Evolutionary conservation across 768 basidiomycete genomes (phyloP).

Genomic region (Leucogyrophana mollusca): DNA sequence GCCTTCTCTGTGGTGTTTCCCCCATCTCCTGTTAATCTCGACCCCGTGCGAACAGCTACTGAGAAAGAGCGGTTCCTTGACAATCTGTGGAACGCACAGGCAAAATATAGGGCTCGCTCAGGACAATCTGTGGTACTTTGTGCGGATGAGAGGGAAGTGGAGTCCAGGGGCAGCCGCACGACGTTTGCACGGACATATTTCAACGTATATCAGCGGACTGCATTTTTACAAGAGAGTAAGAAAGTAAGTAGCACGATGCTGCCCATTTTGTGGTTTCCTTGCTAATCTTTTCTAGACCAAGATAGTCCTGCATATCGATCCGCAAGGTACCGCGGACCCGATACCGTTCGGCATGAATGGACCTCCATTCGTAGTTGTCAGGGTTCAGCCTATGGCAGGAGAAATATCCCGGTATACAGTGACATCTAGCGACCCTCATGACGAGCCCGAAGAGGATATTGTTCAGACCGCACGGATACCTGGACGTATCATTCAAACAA

Average conservation of each 20-base stretch:
- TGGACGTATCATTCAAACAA: constrained; percentile 75
- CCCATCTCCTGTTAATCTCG: constrained; percentile 61
- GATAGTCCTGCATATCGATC: constrained; percentile 85
- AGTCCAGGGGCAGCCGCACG: constrained; percentile 56
- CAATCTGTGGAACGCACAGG: constrained; percentile 88
- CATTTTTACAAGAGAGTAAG: constrained; percentile 72
- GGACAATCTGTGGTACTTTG: constrained; percentile 74
- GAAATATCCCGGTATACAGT: constrained; percentile 80
- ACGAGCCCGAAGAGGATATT: constrained; percentile 80
- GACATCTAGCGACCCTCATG: constrained; percentile 68
- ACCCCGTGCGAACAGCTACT: constrained; percentile 57
- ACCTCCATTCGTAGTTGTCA: constrained; percentile 77
- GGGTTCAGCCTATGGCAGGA: constrained; percentile 81
- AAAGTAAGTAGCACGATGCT: constrained; percentile 52
- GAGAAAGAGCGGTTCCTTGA: constrained; percentile 86
- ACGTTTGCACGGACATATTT: constrained; percentile 82
- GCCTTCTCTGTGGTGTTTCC: constrained; percentile 77
- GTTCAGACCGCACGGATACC: constrained; percentile 76
- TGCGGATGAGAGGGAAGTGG: constrained; percentile 75
- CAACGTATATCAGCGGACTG: constrained; percentile 83
- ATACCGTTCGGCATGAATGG: constrained; percentile 70
- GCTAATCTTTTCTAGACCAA: constrained; percentile 59
- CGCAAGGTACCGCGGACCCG: constrained; percentile 68
- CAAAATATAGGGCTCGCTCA: constrained; percentile 67
- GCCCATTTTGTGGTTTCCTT: constrained; percentile 9